These are phyloP conservation scores for Fraxinus nigra DNA, from an alignment of 305 asterid genomes.

Conservation along the genomic window DNA sequence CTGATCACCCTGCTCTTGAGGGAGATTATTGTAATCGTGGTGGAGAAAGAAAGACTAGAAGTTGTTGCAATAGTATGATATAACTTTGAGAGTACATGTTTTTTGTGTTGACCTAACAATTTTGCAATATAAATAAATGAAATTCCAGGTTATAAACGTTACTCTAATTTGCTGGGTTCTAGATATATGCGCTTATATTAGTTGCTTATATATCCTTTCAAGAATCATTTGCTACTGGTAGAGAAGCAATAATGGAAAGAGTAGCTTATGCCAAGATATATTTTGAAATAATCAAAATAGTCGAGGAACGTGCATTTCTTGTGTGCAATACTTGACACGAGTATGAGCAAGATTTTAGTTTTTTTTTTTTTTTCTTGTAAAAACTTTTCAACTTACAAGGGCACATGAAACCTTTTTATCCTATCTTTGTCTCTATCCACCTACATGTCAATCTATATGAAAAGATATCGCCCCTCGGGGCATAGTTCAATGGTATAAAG, in stretches of 20 bases:
- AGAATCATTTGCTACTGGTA: neutral
- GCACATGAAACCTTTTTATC: neutral
- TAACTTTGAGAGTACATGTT: conserved; percentile 1
- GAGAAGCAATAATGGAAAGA: neutral
- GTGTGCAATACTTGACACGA: neutral
- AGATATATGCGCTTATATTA: neutral
- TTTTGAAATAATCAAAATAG: neutral
- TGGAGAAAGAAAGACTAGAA: conserved; percentile 1
- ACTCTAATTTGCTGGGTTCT: neutral
- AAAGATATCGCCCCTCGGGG: no score
- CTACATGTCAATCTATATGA: no score
- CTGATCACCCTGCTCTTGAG: neutral
- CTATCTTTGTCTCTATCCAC: neutral
- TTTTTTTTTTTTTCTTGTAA: no score
- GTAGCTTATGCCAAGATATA: neutral
- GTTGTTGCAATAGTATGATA: conserved; percentile 4
- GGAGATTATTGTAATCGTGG: conserved; percentile 16
- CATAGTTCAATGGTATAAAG: no score
- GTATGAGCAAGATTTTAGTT: neutral
- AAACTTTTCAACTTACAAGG: neutral
- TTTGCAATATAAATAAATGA: conserved; percentile 25
- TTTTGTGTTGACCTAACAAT: conserved; percentile 16
- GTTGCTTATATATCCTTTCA: neutral
- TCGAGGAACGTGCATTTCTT: neutral
- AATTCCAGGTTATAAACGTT: neutral